Evolutionary conservation across 352 stramenopile genomes (phyloP), one percentile per base, ranked within the genome.

Genomic region (Pythium plurisporium): DNA sequence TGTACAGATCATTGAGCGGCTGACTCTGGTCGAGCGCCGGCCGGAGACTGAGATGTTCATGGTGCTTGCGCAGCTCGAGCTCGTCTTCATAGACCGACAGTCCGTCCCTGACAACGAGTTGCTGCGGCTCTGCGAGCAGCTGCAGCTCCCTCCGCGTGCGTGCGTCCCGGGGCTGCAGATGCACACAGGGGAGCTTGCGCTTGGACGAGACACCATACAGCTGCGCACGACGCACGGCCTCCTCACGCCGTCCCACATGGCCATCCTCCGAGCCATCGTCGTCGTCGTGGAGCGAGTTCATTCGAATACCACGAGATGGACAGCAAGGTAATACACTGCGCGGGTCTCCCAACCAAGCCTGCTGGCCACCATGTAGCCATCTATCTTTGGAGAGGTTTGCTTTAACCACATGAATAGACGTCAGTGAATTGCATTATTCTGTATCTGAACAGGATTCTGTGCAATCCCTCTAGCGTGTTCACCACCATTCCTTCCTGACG

Each of bases 21-120:
- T 79, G 65, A 22, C 79, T 79, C 4, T 63, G 69, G 58, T 88
- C 78, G 38, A 85, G 34, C 6, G 78, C 67, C 9, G 78, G 78
- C 3, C 78, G 68, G 26, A 72, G 66, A 0, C 76, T 70, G 2
- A 72, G 49, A 6, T 81, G 55, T 27, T 79, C 71, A 30, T 66
- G 73, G 61, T 85, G 67, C 53, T 86, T 88, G 29, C 65, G 67
- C 37, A 76, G 67, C 26, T 79, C 68, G n/a, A 83, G 52, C 30
- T 81, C 75, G n/a, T 73, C 57, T 41, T 82, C 77, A n/a, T 72
- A 51, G 2, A 60, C 20, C 1, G 52, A 60, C 17, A 70, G 2
- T 19, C 56, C 17, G 25, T 62, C 40, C 12, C 62, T 48, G 0
- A 59, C 55, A 20, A 30, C 44, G 14, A 67, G 45, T 19, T 59